Evolutionary conservation across 2,329 filamentous ascomycete species (phyloP), one percentile per base, ranked within the genome.

Genomic region (Sporothrix mexicana): DNA sequence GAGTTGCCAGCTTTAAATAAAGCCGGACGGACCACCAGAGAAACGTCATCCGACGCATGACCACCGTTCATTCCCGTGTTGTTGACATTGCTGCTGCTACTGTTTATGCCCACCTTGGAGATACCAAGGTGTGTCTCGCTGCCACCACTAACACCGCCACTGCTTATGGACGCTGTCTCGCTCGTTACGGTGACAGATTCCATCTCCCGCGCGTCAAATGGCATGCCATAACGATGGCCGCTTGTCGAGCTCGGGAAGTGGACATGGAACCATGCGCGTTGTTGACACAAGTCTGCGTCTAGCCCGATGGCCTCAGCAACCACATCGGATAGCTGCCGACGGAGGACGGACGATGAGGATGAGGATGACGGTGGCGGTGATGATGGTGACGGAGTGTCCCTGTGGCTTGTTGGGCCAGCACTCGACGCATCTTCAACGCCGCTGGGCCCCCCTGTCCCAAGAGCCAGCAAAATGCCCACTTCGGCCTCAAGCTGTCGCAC

Each of bases 281-380:
- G 74, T 53, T 73, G 74, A 70, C 72, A 73, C 47, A 74, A 70
- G 43, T 74, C 72, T 43, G 51, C 68, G 17, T 74, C 74, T 15
- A 74, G 67, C 13, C 25, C 70, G 20, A 72, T 59, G 55, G 72
- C 74, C 3, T 59, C 62, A 36, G 20, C 45, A 17, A 70, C 69
- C 12, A 73, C 59, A 36, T 45, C 15, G 41, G 17, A 30, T 1
- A 73, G 72, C 23, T 71, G 72, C 7, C 41, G 59, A 6, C 69
- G 62, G 53, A 71, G 53, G 1, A 20, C 43, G 0, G 30, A 25
- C 6, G 69, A 53, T 3, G 69, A 62, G 6, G 69, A 64, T 4
- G 64, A 67, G 0, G 64, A 67, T 7, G 64, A 67, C 10, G 45
- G 0, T 6, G 69, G 17, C 4, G 57, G 13, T 12, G 43, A n/a